Base-by-base conservation (phyloP, 1,284 basidiomycete genomes). In the Quambalaria eucalypti region DNA sequence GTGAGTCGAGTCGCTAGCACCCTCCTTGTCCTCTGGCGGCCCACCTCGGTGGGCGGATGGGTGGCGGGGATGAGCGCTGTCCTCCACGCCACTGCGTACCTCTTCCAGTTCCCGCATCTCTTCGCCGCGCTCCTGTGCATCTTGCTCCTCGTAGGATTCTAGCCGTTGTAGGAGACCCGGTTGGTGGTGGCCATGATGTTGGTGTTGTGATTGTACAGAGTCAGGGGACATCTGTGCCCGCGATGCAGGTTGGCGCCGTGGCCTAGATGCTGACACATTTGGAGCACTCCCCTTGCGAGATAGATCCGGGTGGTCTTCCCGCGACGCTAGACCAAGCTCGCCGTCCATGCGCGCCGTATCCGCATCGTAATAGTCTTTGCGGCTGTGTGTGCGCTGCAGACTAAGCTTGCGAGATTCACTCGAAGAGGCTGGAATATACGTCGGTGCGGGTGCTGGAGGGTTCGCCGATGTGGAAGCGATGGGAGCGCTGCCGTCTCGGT, bases 251-350 rank as follows among this genome's bases (percentile, higher is more conserved):
- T 28, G n/a, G 2, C 19, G 26, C 28, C n/a, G 42, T 48, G 36
- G 12, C 19, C 14, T n/a, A 23, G 50, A 23, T 12, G 50, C 28
- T 52, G 28, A 16, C 9, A 28, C 19, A 33, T 14, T 29, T 21
- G n/a, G 39, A 16, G 10, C 16, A 10, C 21, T 26, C 30, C 31
- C 25, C 6, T 30, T 12, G 21, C 48, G 19, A 21, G 46, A 28
- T 3, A 23, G 16, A n/a, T n/a, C n/a, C n/a, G n/a, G n/a, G n/a
- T n/a, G n/a, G n/a, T n/a, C n/a, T n/a, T n/a, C n/a, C n/a, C n/a
- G n/a, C 21, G 21, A 26, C 4, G n/a, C 42, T 46, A 46, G 21
- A 26, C 42, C 52, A 38, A 54, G 36, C 49, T 54, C 52, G 28
- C 42, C 23, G 28, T 54, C 39, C 8, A 47, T n/a, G 28, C 47